Conservation (phyloP, 208 protist genomes). For the Strigomonas culicis region DNA sequence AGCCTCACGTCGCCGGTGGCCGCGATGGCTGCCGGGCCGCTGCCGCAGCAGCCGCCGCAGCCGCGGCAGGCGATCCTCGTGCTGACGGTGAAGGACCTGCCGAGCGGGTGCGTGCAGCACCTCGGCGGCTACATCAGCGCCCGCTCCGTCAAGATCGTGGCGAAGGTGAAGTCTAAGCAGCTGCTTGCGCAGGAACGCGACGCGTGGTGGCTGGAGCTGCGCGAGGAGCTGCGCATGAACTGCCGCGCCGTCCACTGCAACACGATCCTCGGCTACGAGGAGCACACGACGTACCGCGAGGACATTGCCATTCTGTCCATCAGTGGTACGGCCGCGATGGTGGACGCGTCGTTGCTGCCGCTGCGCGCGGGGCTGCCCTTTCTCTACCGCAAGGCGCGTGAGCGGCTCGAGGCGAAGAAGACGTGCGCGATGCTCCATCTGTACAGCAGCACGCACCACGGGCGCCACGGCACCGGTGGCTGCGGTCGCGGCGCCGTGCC, state of each 20-base stretch:
- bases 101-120: conserved; percentile 66
- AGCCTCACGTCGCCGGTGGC: too few species aligned
- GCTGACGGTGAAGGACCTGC: conserved; percentile 86
- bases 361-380: conserved; percentile 66
- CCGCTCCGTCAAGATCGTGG: conserved; percentile 87
- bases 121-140: conserved; percentile 87
- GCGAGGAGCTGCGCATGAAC: conserved; percentile 88
- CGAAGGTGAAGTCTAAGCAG: conserved; percentile 76
- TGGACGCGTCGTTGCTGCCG: conserved; percentile 50
- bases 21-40: too few species aligned
- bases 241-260: conserved; percentile 88
- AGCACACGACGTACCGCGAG: conserved; percentile 80
- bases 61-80: conserved; percentile 25
- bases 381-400: conserved; percentile 44
- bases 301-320: conserved; percentile 85
- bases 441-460: conserved; percentile 37
- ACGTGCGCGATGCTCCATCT: conserved; percentile 71
- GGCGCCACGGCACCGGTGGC: conserved; percentile 13
- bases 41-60: background rate
- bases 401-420: conserved; percentile 34
- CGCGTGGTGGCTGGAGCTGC: conserved; percentile 92
- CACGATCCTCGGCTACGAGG: conserved; percentile 88
- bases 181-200: conserved; percentile 88
- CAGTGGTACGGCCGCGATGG: conserved; percentile 87
- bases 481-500: conserved; percentile 22